Evolutionary conservation across 768 basidiomycete genomes (phyloP).

Genomic region (Mycena rosella): DNA sequence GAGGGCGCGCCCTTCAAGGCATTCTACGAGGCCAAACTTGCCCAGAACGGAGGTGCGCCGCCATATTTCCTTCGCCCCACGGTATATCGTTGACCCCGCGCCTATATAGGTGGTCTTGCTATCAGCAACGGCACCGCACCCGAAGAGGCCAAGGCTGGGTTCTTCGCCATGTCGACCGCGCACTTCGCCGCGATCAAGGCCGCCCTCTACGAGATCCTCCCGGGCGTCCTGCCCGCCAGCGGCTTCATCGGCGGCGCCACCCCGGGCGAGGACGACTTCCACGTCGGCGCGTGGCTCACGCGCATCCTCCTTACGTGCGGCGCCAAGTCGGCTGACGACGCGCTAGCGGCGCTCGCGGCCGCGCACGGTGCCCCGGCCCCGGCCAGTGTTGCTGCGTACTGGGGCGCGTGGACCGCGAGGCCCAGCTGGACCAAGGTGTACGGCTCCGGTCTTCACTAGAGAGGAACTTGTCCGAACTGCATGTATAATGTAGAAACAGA

Average conservation of each 20-base stretch:
- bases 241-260: constrained; percentile 62
- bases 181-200: constrained; percentile 54
- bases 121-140: constrained; percentile 56
- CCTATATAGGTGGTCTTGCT: constrained; percentile 45
- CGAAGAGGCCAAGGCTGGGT: constrained; percentile 49
- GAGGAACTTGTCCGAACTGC: not conserved
- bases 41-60: constrained; percentile 48
- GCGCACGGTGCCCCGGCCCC: constrained; percentile 42
- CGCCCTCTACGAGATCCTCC: constrained; percentile 57
- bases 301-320: constrained; percentile 57
- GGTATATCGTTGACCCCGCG: no score
- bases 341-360: constrained; percentile 52
- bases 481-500: not conserved
- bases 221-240: constrained; percentile 52
- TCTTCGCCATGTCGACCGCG: constrained; percentile 52
- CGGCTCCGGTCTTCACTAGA: constrained; percentile 59
- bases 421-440: constrained; percentile 63
- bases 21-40: constrained; percentile 60
- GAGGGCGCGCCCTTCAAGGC: constrained; percentile 52
- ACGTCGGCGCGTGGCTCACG: constrained; percentile 66
- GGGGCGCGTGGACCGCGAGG: constrained; percentile 58
- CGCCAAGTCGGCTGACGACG: constrained; percentile 51
- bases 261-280: constrained; percentile 69
- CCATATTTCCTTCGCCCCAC: no score
- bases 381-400: constrained; percentile 46